Evolutionary conservation across 306 rosid genomes (phyloP), one percentile per base, ranked within the genome.

Genomic region (Coriaria nepalensis): DNA sequence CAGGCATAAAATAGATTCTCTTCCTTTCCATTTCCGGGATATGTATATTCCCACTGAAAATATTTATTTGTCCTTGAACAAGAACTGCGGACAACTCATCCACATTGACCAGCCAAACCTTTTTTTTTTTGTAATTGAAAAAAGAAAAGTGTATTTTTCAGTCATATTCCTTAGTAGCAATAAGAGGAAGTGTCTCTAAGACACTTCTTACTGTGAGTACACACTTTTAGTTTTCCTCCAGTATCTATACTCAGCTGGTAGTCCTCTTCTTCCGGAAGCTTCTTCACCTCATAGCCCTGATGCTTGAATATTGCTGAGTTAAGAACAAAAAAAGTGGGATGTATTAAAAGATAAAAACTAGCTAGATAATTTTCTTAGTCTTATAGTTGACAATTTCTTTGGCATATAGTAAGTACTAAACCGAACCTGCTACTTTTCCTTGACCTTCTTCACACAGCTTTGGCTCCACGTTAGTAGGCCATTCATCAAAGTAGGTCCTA

Each of bases 361-460:
- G 15, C 35, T 1, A 20, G 29, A 20, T 1, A 20, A 20, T 20
- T 20, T 20, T 20, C 29, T 1, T 1, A 20, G 29, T 20, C 29
- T 20, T 20, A 20, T 20, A 20, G 3, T 47, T 20, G 10, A 14
- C 4, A 35, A 46, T 7, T 7, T 45, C 15, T 56, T 46, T 12
- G 45, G 45, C 62, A 45, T 10, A 45, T 7, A 10, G 20, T 14
- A 20, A 20, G 29, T 20, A 20, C 3, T 20, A 47, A 32, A 51
- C 45, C 40, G 57, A 57, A 88, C 97, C 97, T 88, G 97, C 97
- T 29, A 88, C 97, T 88, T 88, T 88, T 57, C 71, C 97, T 59
- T 77, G 77, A 36, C 97, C 97, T 74, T 88, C 97, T 67, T 88
- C 97, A 47, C 81, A 88, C 54, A 88, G 76, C 60, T 61, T 70